These are phyloP conservation scores for Papiliotrema nemorosa DNA, from an alignment of 1,284 basidiomycete species.

Conservation along the genomic window DNA sequence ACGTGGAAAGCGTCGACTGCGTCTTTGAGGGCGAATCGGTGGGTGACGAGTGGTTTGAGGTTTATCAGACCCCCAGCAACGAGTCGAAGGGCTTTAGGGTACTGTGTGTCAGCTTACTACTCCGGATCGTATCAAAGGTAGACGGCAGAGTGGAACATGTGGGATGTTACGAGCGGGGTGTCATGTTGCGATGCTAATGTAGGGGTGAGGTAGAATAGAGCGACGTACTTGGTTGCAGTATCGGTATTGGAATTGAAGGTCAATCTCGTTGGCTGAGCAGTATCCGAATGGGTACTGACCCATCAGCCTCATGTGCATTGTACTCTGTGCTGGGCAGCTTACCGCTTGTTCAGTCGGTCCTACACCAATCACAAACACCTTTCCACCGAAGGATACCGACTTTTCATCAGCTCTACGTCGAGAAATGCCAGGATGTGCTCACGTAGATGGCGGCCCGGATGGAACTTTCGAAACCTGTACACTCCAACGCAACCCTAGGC, in stretches of 20 bases:
- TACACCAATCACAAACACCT: slow-evolving; percentile 56
- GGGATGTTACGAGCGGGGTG: no score
- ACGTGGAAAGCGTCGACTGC: slow-evolving; percentile 73
- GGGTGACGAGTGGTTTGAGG: slow-evolving; percentile 83
- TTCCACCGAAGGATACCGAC: slow-evolving; percentile 52
- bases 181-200: no score
- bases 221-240: slow-evolving; percentile 47
- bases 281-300: slow-evolving; percentile 53
- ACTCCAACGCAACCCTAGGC: slow-evolving; percentile 47
- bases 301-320: neutral
- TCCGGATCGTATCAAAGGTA: neutral
- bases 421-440: slow-evolving; percentile 16
- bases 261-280: slow-evolving; percentile 54
- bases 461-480: slow-evolving; percentile 79
- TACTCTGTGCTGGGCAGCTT: slow-evolving; percentile 7
- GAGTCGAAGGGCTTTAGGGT: slow-evolving; percentile 77
- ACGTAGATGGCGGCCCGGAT: slow-evolving; percentile 78
- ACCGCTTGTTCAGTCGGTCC: slow-evolving; percentile 50
- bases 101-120: slow-evolving; percentile 48
- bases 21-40: slow-evolving; percentile 70
- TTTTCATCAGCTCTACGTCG: slow-evolving; percentile 9
- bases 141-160: neutral
- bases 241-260: slow-evolving; percentile 54
- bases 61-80: slow-evolving; percentile 74
- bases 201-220: no score